phyloP scores from a whole-genome alignment of 2,329 filamentous ascomycete species.

The Diaporthe ampelina region DNA sequence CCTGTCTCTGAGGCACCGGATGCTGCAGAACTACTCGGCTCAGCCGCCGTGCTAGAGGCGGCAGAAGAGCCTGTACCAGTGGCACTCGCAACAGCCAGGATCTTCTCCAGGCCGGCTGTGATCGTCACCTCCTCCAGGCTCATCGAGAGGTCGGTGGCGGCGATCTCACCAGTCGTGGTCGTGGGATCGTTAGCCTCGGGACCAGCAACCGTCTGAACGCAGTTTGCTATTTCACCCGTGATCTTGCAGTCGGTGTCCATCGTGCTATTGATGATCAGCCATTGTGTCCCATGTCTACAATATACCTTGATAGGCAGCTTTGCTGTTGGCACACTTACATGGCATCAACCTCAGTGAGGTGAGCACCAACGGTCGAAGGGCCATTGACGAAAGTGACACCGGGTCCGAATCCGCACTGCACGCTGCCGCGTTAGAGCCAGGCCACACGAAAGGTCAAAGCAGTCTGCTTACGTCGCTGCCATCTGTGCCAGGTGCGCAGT shows the following conservation, averaged over 20 bases:
- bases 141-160: slow-evolving; percentile 23
- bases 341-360: slow-evolving; percentile 28
- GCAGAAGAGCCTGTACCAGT: slow-evolving; percentile 9
- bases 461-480: slow-evolving; percentile 20
- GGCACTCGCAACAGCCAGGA: slow-evolving; percentile 14
- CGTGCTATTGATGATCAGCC: background rate
- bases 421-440: background rate
- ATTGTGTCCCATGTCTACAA: background rate
- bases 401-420: slow-evolving; percentile 37
- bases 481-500: slow-evolving; percentile 38
- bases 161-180: too few relatives aligned
- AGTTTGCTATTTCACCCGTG: slow-evolving; percentile 14
- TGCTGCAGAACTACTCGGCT: slow-evolving; percentile 12
- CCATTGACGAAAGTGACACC: slow-evolving; percentile 34
- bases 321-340: slow-evolving; percentile 20
- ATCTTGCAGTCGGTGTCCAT: slow-evolving; percentile 28
- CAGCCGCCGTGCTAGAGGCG: slow-evolving; percentile 21
- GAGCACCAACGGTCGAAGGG: slow-evolving; percentile 19
- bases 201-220: slow-evolving; percentile 21
- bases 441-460: background rate
- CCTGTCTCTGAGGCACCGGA: slow-evolving; percentile 32
- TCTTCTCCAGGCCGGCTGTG: slow-evolving; percentile 38
- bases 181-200: slow-evolving; percentile 31
- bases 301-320: background rate
- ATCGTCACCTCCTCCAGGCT: slow-evolving; percentile 31